phyloP scores from a whole-genome alignment of 2,329 filamentous ascomycete species.

The Pezizomycotina sp. region DNA sequence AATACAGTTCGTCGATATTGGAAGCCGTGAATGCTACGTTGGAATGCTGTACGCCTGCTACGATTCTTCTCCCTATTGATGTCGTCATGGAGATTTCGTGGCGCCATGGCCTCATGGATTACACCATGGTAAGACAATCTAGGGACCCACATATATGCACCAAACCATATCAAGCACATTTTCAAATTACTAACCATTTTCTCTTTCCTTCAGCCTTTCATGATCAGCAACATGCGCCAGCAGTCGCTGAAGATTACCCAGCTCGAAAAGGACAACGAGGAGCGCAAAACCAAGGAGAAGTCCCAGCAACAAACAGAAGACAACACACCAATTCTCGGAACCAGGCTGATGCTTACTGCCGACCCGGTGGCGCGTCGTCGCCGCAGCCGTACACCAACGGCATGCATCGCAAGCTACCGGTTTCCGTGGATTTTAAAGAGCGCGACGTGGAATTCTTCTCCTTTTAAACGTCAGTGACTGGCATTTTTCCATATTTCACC shows the following conservation, averaged over 20 bases:
- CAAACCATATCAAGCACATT: neutral
- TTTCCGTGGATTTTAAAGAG: constrained; percentile 40
- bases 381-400: constrained; percentile 66
- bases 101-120: constrained; percentile 86
- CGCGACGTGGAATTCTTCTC: constrained; percentile 11
- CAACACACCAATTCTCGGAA: constrained; percentile 81
- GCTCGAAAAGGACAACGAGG: constrained; percentile 91
- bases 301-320: constrained; percentile 72
- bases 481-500: neutral
- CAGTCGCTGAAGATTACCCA: constrained; percentile 70
- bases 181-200: constrained; percentile 9
- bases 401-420: constrained; percentile 80
- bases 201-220: constrained; percentile 47
- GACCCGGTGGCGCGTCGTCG: constrained; percentile 48
- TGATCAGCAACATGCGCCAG: constrained; percentile 94
- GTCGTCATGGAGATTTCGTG: constrained; percentile 91
- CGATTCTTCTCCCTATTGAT: constrained; percentile 83
- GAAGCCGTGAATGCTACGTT: constrained; percentile 98
- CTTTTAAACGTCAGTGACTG: constrained; percentile 19
- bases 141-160: constrained; percentile 16
- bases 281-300: constrained; percentile 62
- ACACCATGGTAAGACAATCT: constrained; percentile 53
- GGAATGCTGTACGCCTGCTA: constrained; percentile 99
- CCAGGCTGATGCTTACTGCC: constrained; percentile 87
- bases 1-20: constrained; percentile 86